phyloP scores from a whole-genome alignment of 75 land plant species.

The Sequoia sempervirens region DNA sequence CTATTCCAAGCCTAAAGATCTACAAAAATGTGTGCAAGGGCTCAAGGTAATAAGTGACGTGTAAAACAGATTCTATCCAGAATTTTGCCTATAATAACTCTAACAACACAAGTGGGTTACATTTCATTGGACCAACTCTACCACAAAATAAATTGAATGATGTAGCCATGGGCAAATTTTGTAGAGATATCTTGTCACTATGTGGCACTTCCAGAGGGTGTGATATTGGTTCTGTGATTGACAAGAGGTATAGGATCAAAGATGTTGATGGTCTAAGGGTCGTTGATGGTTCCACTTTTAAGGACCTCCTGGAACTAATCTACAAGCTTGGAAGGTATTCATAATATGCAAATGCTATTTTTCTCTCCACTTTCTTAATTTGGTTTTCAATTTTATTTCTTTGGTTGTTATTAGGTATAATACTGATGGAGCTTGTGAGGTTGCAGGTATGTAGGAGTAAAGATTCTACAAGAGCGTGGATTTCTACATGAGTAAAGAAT shows the following conservation, averaged over 20 bases:
- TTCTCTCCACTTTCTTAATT: background rate
- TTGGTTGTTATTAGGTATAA: background rate
- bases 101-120: conserved; percentile 16
- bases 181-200: conserved; percentile 44
- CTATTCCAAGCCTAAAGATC: conserved; percentile 37
- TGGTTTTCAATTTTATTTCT: background rate
- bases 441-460: background rate
- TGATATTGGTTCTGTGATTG: conserved; percentile 55
- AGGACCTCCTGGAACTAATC: conserved; percentile 72
- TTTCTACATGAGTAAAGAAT: too few species aligned
- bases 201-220: conserved; percentile 93
- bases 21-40: conserved; percentile 44
- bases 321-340: conserved; percentile 79
- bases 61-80: conserved; percentile 40
- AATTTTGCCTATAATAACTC: conserved; percentile 13
- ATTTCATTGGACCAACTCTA: conserved; percentile 34
- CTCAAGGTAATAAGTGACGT: conserved; percentile 23
- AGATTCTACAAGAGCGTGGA: background rate
- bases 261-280: conserved; percentile 58
- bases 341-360: background rate
- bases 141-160: conserved; percentile 26
- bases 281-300: conserved; percentile 70
- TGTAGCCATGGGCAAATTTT: conserved; percentile 40
- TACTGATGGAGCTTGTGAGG: background rate
- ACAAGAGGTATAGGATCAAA: conserved; percentile 31